Evolutionary conservation across 805 yeast genomes (phyloP).

Genomic region (Cyberlindnera meyerae): DNA sequence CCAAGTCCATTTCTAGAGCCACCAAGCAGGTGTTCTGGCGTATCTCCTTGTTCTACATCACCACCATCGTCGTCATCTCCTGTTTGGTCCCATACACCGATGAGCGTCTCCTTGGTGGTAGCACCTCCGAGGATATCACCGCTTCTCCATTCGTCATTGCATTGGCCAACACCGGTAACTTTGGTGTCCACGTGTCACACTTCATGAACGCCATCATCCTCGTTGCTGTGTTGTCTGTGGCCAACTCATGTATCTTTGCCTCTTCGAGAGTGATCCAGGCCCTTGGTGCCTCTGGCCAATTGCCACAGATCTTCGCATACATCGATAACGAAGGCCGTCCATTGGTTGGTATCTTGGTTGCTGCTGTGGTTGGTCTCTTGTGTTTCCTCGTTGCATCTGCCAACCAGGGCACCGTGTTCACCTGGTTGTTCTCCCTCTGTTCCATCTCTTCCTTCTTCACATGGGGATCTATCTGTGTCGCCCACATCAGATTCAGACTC

Average conservation of each 20-base stretch:
- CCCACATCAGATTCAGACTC: slow-evolving; percentile 58
- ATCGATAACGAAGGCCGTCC: slow-evolving; percentile 70
- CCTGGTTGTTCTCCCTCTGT: slow-evolving; percentile 60
- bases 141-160: slow-evolving; percentile 84
- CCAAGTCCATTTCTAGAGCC: slow-evolving; percentile 57
- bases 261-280: slow-evolving; percentile 64
- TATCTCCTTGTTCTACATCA: slow-evolving; percentile 64
- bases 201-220: slow-evolving; percentile 67
- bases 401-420: slow-evolving; percentile 49
- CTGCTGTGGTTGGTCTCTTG: slow-evolving; percentile 50
- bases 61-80: slow-evolving; percentile 51
- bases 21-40: slow-evolving; percentile 82
- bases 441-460: slow-evolving; percentile 59
- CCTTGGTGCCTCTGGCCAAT: slow-evolving; percentile 57
- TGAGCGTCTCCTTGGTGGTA: slow-evolving; percentile 40
- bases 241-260: slow-evolving; percentile 65
- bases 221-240: slow-evolving; percentile 67
- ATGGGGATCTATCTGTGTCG: slow-evolving; percentile 56
- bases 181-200: slow-evolving; percentile 54
- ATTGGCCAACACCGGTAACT: slow-evolving; percentile 52
- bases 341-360: slow-evolving; percentile 46
- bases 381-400: slow-evolving; percentile 53
- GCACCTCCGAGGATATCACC: slow-evolving; percentile 50
- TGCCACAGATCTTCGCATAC: slow-evolving; percentile 55
- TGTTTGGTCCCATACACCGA: slow-evolving; percentile 67